Evolutionary conservation across 441 rosid genomes (phyloP).

Genomic region (Biscutella laevigata): DNA sequence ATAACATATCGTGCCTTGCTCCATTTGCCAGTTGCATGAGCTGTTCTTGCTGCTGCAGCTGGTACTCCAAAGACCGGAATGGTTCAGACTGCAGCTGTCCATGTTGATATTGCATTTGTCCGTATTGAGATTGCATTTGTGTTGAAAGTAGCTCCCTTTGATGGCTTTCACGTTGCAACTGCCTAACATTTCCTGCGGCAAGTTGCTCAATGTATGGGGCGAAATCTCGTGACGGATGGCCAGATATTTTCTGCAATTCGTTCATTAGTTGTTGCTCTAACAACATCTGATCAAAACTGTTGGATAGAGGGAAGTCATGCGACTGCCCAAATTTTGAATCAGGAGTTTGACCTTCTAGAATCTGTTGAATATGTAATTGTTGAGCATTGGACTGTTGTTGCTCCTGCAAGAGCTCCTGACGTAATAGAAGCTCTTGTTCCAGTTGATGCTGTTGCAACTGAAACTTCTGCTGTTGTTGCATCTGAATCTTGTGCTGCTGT

Average conservation of each 20-base stretch:
- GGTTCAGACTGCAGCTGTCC: conserved; percentile 25
- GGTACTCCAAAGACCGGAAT: conserved; percentile 48
- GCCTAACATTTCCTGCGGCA: conserved; percentile 46
- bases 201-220: conserved; percentile 52
- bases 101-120: conserved; percentile 24
- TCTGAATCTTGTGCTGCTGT: conserved; percentile 52
- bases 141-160: conserved; percentile 38
- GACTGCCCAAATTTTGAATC: conserved; percentile 52
- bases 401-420: conserved; percentile 68
- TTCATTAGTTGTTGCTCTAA: conserved; percentile 58
- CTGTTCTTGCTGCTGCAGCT: conserved; percentile 53
- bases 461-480: conserved; percentile 47
- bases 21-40: conserved; percentile 39
- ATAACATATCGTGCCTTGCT: conserved; percentile 28
- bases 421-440: conserved; percentile 57
- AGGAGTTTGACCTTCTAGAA: conserved; percentile 45
- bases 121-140: conserved; percentile 23
- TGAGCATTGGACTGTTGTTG: conserved; percentile 59
- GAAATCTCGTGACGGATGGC: conserved; percentile 42
- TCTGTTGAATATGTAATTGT: conserved; percentile 56
- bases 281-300: conserved; percentile 44
- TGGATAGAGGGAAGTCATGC: conserved; percentile 28
- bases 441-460: conserved; percentile 42
- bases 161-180: conserved; percentile 36
- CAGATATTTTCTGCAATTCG: conserved; percentile 39